A percentile compares a stretch with the other conserved stretches of the same genome.
These are phyloP conservation scores for Oenanthe sinensis DNA, from an alignment of 129 eudicot species.

Conservation along the genomic window DNA sequence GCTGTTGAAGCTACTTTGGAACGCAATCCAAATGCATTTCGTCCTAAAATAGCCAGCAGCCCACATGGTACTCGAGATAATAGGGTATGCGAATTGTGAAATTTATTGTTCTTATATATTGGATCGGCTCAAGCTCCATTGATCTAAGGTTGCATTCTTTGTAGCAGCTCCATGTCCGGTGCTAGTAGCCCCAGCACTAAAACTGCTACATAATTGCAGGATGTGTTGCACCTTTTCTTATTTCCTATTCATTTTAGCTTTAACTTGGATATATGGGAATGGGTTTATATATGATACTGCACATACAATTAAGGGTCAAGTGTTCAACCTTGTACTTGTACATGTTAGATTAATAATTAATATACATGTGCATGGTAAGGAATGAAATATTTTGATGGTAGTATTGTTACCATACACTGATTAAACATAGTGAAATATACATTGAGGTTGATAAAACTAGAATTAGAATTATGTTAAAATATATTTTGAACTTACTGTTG, in stretches of 20 bases:
- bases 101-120: background rate
- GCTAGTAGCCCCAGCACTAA: background rate
- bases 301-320: background rate
- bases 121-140: background rate
- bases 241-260: too few species aligned
- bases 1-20: conserved; percentile 85
- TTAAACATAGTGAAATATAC: background rate
- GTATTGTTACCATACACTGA: background rate
- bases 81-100: conserved; percentile 32
- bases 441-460: background rate
- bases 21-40: conserved; percentile 90
- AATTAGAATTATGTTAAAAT: too few species aligned
- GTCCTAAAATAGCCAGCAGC: conserved; percentile 89
- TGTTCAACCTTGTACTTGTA: background rate
- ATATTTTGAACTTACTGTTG: background rate
- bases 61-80: conserved; percentile 67
- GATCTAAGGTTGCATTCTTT: background rate
- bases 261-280: background rate
- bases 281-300: background rate
- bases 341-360: too few species aligned
- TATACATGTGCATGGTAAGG: background rate
- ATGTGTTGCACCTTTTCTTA: background rate
- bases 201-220: background rate
- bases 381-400: background rate
- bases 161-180: background rate